Percentiles rank a stretch among this genome's conserved stretches.
Evolutionary conservation across 345 rosid genomes (phyloP).

Genomic region (Viola odorata): DNA sequence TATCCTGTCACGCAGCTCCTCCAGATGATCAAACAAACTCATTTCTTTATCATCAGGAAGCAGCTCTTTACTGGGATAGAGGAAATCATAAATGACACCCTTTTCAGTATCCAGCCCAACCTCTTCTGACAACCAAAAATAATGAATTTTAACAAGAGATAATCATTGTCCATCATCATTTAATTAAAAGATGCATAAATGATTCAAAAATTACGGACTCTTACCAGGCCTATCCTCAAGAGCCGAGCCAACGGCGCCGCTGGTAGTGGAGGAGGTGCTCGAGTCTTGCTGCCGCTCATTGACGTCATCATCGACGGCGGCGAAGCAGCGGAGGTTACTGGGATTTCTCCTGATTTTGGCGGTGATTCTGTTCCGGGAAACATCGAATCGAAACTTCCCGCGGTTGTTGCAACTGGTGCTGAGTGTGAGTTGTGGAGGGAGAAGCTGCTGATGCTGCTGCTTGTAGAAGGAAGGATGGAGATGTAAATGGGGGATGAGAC

Average conservation of each 20-base stretch:
- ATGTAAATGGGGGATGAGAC: conserved; percentile 51
- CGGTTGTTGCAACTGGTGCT: conserved; percentile 14
- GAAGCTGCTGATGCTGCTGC: conserved; percentile 16
- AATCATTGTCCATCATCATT: no score
- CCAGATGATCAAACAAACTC: conserved; percentile 94
- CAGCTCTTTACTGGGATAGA: conserved; percentile 81
- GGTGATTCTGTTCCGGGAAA: conserved; percentile 14
- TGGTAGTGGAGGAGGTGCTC: conserved; percentile 5
- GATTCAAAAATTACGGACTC: background rate
- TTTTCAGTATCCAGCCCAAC: conserved; percentile 35
- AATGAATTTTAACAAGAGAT: no score
- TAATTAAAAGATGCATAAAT: background rate
- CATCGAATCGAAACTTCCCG: conserved; percentile 26
- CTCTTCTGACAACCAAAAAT: conserved; percentile 13
- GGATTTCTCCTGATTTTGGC: conserved; percentile 17
- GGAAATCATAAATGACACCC: conserved; percentile 59
- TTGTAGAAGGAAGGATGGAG: conserved; percentile 39
- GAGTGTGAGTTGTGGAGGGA: conserved; percentile 21
- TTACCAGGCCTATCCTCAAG: conserved; percentile 70
- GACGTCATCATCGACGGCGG: conserved; percentile 51
- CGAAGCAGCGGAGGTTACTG: conserved; percentile 24
- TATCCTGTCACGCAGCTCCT: conserved; percentile 83
- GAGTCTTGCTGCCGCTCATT: conserved; percentile 31
- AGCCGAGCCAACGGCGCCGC: conserved; percentile 34
- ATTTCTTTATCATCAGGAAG: conserved; percentile 96